A percentile compares a stretch with the other conserved stretches of the same genome.
Evolutionary conservation across 2,329 filamentous ascomycete genomes (phyloP).

Genomic region (Colletotrichum eremochloae): DNA sequence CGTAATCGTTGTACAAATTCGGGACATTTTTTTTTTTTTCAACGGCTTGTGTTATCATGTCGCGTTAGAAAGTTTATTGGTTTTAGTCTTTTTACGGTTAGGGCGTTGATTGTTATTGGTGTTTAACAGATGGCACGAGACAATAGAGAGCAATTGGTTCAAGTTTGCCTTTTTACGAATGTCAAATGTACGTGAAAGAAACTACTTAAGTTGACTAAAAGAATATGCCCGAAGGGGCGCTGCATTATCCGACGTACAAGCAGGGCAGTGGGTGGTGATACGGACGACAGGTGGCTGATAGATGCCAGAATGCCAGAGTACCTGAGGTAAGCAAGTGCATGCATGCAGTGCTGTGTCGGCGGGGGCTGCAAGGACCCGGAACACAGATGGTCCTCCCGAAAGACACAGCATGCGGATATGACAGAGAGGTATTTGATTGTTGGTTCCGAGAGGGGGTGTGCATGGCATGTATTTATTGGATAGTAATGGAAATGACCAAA

Average conservation of each 20-base stretch:
- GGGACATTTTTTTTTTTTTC: slow-evolving; percentile 17
- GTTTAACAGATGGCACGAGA: slow-evolving; percentile 30
- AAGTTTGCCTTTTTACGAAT: not conserved
- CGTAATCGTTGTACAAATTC: slow-evolving; percentile 40
- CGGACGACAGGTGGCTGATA: not conserved
- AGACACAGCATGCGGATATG: slow-evolving; percentile 6
- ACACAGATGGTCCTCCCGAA: slow-evolving; percentile 21
- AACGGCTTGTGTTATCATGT: slow-evolving; percentile 35
- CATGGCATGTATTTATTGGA: not conserved
- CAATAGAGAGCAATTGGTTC: slow-evolving; percentile 37
- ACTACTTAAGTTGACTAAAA: not conserved
- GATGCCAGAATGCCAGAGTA: not conserved
- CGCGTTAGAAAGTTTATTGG: slow-evolving; percentile 24
- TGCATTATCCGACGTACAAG: not conserved
- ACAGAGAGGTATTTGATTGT: not conserved
- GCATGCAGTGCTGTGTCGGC: slow-evolving; percentile 27
- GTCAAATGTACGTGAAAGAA: not conserved
- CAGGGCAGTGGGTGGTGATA: not conserved
- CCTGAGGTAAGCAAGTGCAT: no score
- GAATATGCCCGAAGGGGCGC: slow-evolving; percentile 10
- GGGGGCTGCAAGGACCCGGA: slow-evolving; percentile 42
- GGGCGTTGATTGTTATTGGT: slow-evolving; percentile 29
- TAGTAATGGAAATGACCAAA: not conserved
- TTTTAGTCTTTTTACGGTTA: slow-evolving; percentile 4
- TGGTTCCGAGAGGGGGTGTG: not conserved